phyloP scores from a whole-genome alignment of 164 flowering plant species.

The Stephania japonica region DNA sequence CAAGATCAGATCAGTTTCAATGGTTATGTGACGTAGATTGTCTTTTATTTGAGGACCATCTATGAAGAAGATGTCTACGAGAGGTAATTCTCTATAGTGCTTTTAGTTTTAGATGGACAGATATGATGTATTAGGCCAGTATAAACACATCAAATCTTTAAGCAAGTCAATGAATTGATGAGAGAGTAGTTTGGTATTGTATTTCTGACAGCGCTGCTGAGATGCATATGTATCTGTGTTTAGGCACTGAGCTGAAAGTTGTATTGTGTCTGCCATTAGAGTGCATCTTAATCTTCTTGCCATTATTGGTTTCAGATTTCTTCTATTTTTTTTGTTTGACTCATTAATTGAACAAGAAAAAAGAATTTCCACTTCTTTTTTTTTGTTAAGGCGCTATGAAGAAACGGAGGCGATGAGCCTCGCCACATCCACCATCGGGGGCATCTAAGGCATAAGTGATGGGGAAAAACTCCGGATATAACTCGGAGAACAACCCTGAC shows the following conservation, averaged over 20 bases:
- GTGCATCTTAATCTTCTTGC: too few relatives aligned
- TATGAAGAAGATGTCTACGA: constrained; percentile 68
- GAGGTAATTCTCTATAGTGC: constrained; percentile 36
- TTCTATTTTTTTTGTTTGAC: too few relatives aligned
- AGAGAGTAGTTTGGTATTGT: background rate
- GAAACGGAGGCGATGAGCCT: too few relatives aligned
- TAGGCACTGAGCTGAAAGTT: background rate
- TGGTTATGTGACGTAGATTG: constrained; percentile 42
- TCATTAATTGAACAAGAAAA: too few relatives aligned
- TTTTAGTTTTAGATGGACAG: background rate
- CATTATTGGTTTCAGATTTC: too few relatives aligned
- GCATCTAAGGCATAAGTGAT: too few relatives aligned
- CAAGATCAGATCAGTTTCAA: constrained; percentile 25
- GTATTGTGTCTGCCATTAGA: too few relatives aligned
- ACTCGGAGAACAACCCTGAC: too few relatives aligned
- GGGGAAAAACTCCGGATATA: too few relatives aligned
- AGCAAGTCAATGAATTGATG: background rate
- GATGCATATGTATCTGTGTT: background rate
- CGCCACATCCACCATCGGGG: too few relatives aligned
- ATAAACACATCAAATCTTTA: background rate
- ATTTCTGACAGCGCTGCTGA: background rate
- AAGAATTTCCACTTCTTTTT: too few relatives aligned
- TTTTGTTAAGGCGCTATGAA: too few relatives aligned
- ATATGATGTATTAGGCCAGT: background rate
- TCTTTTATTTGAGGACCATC: constrained; percentile 40